These are phyloP conservation scores for Neofusicoccum ribis DNA, from an alignment of 2,329 filamentous ascomycete species.

Conservation along the genomic window DNA sequence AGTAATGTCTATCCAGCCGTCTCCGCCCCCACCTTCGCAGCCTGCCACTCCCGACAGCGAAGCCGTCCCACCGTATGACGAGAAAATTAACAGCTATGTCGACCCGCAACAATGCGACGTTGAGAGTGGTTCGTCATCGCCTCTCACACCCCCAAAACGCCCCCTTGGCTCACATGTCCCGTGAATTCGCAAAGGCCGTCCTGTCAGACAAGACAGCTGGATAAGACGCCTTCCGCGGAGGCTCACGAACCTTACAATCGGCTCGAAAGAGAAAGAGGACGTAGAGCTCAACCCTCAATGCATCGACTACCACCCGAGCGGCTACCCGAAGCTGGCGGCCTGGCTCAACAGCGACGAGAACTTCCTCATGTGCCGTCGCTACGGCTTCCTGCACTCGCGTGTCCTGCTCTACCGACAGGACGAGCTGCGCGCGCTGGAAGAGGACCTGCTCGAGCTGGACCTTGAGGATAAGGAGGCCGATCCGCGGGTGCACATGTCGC, in stretches of 20 bases:
- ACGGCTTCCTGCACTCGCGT: conserved; percentile 23
- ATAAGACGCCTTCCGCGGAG: too few species aligned
- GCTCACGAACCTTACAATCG: too few species aligned
- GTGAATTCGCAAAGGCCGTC: neutral
- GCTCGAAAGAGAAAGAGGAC: neutral
- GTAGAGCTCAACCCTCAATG: neutral
- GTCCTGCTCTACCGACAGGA: conserved; percentile 24
- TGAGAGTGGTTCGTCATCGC: neutral
- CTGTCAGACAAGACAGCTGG: too few species aligned
- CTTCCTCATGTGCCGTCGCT: conserved; percentile 26
- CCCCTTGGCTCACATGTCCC: neutral
- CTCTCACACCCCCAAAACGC: too few species aligned
- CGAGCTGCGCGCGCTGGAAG: conserved; percentile 22
- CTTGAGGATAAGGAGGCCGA: conserved; percentile 15
- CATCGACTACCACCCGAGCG: conserved; percentile 17
- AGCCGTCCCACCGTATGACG: neutral
- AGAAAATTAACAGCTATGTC: neutral
- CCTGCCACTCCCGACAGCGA: neutral
- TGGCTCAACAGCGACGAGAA: conserved; percentile 29
- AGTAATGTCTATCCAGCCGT: neutral
- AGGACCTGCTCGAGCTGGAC: conserved; percentile 19
- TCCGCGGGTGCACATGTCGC: conserved; percentile 10
- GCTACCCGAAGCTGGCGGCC: conserved; percentile 27
- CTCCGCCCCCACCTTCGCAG: conserved; percentile 9
- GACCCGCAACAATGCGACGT: neutral